These are phyloP conservation scores for Anethum foeniculum DNA, from an alignment of 140 eudicot genomes.

Conservation along the genomic window DNA sequence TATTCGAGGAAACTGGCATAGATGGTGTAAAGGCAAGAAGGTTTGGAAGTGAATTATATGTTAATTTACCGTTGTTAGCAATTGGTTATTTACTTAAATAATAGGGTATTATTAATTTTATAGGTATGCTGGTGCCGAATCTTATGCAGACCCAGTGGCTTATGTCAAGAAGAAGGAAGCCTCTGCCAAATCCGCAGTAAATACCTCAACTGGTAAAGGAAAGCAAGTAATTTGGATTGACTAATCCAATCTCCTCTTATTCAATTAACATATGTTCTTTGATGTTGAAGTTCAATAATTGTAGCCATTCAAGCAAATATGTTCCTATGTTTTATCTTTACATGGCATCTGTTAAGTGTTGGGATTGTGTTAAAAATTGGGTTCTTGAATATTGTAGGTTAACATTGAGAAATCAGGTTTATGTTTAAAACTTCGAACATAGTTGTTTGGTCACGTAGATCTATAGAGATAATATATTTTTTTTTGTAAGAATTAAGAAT, in stretches of 20 bases:
- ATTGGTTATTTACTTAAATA: not conserved
- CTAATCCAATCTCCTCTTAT: not conserved
- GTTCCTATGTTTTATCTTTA: not conserved
- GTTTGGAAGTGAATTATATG: not conserved
- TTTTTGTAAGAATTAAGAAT: not conserved
- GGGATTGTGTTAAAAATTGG: not conserved
- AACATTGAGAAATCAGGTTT: not conserved
- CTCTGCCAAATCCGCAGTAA: not conserved
- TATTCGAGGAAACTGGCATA: not conserved
- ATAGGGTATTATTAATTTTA: not conserved
- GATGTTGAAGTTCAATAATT: not conserved
- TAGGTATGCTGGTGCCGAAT: not conserved
- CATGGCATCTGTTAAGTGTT: not conserved
- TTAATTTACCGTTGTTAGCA: not conserved
- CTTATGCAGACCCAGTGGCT: not conserved
- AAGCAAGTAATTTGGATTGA: not conserved
- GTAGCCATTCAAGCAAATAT: not conserved
- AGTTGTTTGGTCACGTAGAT: not conserved
- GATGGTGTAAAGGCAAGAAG: not conserved
- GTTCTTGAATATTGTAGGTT: not conserved
- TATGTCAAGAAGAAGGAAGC: not conserved
- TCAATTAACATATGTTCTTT: not conserved
- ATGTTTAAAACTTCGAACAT: not conserved
- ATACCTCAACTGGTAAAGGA: constrained; percentile 4
- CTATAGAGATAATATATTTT: not conserved